phyloP scores from a whole-genome alignment of 169 alveolate genomes.

The Plasmodium falciparum region DNA sequence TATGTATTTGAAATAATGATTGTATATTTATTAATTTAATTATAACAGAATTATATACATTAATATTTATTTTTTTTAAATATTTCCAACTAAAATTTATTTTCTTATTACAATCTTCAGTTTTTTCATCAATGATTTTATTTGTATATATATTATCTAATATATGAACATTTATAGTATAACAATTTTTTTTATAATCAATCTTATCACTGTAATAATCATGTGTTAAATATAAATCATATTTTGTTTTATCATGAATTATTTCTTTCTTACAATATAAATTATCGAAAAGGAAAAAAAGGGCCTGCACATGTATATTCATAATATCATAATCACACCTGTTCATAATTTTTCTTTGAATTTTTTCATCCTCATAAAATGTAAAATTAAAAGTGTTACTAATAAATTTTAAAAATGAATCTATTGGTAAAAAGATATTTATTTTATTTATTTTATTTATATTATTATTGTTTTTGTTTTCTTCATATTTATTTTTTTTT shows the following conservation, averaged over 20 bases:
- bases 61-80: not conserved
- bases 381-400: not conserved
- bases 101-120: not conserved
- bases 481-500: not conserved
- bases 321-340: too few species aligned
- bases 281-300: conserved; percentile 9
- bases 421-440: too few species aligned
- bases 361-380: not conserved
- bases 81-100: conserved; percentile 5
- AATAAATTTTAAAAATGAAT: not conserved
- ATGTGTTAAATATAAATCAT: not conserved
- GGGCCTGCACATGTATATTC: not conserved
- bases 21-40: conserved; percentile 9
- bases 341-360: too few species aligned
- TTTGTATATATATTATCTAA: too few species aligned
- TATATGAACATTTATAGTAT: too few species aligned
- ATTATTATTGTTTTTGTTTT: too few species aligned
- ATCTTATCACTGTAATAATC: not conserved
- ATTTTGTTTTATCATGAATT: not conserved
- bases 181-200: not conserved
- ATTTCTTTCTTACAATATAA: conserved; percentile 9
- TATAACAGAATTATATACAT: not conserved
- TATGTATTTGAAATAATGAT: not conserved
- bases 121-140: not conserved
- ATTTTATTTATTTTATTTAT: not conserved